Evolutionary conservation across 495 filamentous ascomycete genomes (phyloP).

Genomic region (Recurvomyces mirabilis): DNA sequence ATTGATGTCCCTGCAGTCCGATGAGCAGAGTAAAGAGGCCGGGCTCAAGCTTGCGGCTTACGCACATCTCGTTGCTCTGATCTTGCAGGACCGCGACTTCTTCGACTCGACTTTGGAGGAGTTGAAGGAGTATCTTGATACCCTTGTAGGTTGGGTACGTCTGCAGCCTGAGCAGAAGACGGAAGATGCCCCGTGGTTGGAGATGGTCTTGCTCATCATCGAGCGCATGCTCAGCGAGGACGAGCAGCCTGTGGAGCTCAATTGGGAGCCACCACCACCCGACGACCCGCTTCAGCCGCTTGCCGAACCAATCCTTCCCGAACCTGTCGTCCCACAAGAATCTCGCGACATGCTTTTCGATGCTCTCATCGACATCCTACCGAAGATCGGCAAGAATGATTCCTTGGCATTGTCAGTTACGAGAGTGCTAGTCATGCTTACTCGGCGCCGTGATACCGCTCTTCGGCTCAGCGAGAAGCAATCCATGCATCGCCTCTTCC

Average conservation of each 20-base stretch:
- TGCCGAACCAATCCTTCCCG: slow-evolving; percentile 46
- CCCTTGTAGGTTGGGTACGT: slow-evolving; percentile 71
- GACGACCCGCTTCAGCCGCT: slow-evolving; percentile 37
- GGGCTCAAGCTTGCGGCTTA: slow-evolving; percentile 86
- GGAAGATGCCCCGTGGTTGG: slow-evolving; percentile 84
- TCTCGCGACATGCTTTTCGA: slow-evolving; percentile 60
- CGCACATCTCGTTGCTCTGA: slow-evolving; percentile 80
- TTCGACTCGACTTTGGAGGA: slow-evolving; percentile 64
- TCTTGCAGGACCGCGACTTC: slow-evolving; percentile 72
- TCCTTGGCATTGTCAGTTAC: slow-evolving; percentile 71
- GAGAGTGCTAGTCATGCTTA: slow-evolving; percentile 83
- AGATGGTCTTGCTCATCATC: slow-evolving; percentile 76
- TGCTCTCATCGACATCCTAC: slow-evolving; percentile 67
- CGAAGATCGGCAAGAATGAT: slow-evolving; percentile 76
- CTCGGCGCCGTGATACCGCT: slow-evolving; percentile 63
- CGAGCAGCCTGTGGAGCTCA: slow-evolving; percentile 60
- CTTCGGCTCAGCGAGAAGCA: slow-evolving; percentile 69
- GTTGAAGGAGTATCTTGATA: slow-evolving; percentile 64
- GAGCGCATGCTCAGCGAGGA: slow-evolving; percentile 86
- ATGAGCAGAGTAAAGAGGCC: slow-evolving; percentile 55
- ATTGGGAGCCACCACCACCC: slow-evolving; percentile 50
- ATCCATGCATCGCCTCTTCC: slow-evolving; percentile 79
- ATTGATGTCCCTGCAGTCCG: slow-evolving; percentile 67
- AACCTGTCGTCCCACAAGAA: slow-evolving; percentile 53
- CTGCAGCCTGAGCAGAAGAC: slow-evolving; percentile 51